Evolutionary conservation across 352 stramenopile genomes (phyloP).

Genomic region (Globisporangium camurandrum): DNA sequence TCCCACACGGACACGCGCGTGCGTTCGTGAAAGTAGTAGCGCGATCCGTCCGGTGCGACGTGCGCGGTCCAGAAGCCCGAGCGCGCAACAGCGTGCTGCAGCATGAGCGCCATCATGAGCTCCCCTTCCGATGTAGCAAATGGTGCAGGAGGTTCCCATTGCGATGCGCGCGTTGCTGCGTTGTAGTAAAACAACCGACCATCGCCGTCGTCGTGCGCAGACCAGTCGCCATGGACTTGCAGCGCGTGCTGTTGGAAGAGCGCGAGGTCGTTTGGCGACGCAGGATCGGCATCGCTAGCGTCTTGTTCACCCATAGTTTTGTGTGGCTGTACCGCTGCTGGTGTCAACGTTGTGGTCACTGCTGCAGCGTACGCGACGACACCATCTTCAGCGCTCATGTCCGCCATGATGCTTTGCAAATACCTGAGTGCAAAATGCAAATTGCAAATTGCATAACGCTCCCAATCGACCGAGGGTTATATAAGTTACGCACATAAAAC

Average conservation of each 20-base stretch:
- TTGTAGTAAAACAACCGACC: conserved; percentile 79
- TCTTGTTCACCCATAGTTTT: conserved; percentile 11
- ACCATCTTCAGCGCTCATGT: neutral
- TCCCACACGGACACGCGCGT: conserved; percentile 66
- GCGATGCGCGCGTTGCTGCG: conserved; percentile 28
- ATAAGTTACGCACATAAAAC: neutral
- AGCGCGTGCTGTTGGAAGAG: conserved; percentile 44
- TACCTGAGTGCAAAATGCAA: too few species aligned
- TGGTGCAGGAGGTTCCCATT: conserved; percentile 45
- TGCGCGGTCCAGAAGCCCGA: conserved; percentile 67
- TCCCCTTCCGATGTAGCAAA: conserved; percentile 48
- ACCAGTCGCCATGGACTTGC: conserved; percentile 51
- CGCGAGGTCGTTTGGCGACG: neutral
- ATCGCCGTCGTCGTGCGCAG: conserved; percentile 64
- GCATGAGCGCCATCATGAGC: conserved; percentile 84
- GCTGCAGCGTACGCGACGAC: too few species aligned
- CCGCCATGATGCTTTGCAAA: neutral
- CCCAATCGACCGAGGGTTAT: too few species aligned
- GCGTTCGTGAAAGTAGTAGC: conserved; percentile 80
- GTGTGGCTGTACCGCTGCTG: conserved; percentile 9
- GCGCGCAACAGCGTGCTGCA: conserved; percentile 55
- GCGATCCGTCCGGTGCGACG: conserved; percentile 53
- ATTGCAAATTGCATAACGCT: too few species aligned
- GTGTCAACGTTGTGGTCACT: neutral
- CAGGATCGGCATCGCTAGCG: neutral